Evolutionary conservation across 306 rosid genomes (phyloP).

Genomic region (Quercus cerris): DNA sequence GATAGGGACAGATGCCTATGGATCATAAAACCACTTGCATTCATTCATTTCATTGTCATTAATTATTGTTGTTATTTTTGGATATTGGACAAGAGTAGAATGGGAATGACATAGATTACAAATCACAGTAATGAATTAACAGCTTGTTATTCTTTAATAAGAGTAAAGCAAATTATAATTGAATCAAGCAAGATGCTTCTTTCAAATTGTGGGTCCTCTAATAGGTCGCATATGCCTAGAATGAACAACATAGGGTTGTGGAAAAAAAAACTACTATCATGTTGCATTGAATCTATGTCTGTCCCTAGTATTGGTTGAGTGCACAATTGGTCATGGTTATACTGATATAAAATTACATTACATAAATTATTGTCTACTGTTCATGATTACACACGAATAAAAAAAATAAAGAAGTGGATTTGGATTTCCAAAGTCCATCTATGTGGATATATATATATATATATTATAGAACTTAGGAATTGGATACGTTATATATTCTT

Average conservation of each 20-base stretch:
- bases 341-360: neutral
- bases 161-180: too few relatives aligned
- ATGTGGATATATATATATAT: neutral
- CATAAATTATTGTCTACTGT: neutral
- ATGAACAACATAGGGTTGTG: too few relatives aligned
- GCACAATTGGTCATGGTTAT: neutral
- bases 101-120: neutral
- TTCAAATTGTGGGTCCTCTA: too few relatives aligned
- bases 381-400: neutral
- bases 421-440: neutral
- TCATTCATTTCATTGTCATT: neutral
- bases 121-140: neutral
- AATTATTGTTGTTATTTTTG: neutral
- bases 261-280: too few relatives aligned
- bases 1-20: too few relatives aligned
- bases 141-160: too few relatives aligned
- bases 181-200: too few relatives aligned
- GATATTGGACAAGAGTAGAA: neutral
- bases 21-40: neutral
- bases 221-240: too few relatives aligned
- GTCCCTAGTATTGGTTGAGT: neutral
- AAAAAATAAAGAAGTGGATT: neutral
- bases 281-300: neutral
- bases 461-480: neutral
- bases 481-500: neutral